Conservation (phyloP, 2,329 filamentous ascomycete species). For the Fusarium sublunatum region DNA sequence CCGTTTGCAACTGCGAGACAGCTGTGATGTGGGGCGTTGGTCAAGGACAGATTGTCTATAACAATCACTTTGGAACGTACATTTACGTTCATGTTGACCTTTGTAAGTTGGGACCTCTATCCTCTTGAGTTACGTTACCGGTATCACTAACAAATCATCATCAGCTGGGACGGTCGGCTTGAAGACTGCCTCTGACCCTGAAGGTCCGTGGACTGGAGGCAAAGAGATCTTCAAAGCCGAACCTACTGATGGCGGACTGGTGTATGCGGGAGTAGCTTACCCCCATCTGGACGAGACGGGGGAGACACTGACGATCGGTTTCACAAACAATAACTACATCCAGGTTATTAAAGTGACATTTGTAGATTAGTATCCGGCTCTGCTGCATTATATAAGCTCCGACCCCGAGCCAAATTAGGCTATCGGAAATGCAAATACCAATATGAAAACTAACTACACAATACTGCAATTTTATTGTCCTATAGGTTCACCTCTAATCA, state of each 20-base stretch:
- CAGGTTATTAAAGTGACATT: conserved; percentile 49
- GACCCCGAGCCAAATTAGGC: too few relatives aligned
- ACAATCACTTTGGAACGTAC: conserved; percentile 50
- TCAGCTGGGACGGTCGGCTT: conserved; percentile 26
- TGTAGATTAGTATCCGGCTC: neutral
- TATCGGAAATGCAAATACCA: too few relatives aligned
- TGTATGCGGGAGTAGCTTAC: conserved; percentile 54
- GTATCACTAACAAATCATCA: neutral
- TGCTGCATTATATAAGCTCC: too few relatives aligned
- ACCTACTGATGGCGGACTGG: conserved; percentile 47
- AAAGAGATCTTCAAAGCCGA: conserved; percentile 50
- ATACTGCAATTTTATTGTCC: neutral
- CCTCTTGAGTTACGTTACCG: rapidly evolving
- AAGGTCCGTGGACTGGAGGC: conserved; percentile 54
- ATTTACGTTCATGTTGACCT: conserved; percentile 50
- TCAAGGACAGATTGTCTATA: conserved; percentile 55
- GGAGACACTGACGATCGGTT: conserved; percentile 52
- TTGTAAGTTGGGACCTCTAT: conserved; percentile 10
- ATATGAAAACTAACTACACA: too few relatives aligned
- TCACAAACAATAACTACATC: conserved; percentile 55
- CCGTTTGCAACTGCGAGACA: conserved; percentile 50
- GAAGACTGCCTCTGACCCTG: conserved; percentile 39
- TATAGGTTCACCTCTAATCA: neutral
- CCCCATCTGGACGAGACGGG: conserved; percentile 54
- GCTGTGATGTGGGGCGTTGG: conserved; percentile 54